These are phyloP conservation scores for Shiraia sp. DNA, from an alignment of 2,329 filamentous ascomycete genomes.

Conservation along the genomic window DNA sequence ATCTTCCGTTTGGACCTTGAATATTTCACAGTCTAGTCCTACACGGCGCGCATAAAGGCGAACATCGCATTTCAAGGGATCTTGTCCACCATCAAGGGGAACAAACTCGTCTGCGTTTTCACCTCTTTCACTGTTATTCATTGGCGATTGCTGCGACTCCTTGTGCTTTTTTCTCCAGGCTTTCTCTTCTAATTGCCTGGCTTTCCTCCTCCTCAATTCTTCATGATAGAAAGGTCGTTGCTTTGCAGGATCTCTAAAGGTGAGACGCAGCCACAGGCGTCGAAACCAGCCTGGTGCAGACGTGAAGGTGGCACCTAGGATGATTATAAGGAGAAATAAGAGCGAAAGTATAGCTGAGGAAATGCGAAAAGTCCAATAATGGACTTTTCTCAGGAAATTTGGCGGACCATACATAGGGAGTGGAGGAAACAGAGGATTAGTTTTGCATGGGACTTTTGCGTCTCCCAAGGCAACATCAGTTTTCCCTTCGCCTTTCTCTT, in stretches of 20 bases:
- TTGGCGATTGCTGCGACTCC: conserved; percentile 41
- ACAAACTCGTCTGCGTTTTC: conserved; percentile 60
- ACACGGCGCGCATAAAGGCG: conserved; percentile 86
- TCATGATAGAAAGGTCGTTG: conserved; percentile 72
- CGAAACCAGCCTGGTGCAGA: conserved; percentile 60
- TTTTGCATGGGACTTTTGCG: conserved; percentile 65
- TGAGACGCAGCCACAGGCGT: conserved; percentile 58
- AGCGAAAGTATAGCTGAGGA: conserved; percentile 78
- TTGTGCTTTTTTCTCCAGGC: conserved; percentile 61
- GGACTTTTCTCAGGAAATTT: conserved; percentile 64
- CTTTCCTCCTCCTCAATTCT: conserved; percentile 63
- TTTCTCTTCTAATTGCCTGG: conserved; percentile 61
- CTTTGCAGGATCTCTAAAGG: conserved; percentile 62
- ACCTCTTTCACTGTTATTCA: conserved; percentile 44
- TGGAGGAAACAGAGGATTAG: conserved; percentile 82
- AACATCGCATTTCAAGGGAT: conserved; percentile 77
- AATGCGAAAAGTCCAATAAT: conserved; percentile 67
- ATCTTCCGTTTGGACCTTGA: conserved; percentile 88
- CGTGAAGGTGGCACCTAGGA: conserved; percentile 73
- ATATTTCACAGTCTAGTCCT: conserved; percentile 81
- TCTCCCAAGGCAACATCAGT: conserved; percentile 51
- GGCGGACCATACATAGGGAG: conserved; percentile 81
- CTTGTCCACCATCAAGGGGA: conserved; percentile 78
- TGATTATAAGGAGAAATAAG: conserved; percentile 74
- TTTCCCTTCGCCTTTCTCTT: conserved; percentile 45